A percentile compares a stretch with the other conserved stretches of the same genome.
These are phyloP conservation scores for Catharanthus roseus DNA, from an alignment of 257 asterid species.

Conservation along the genomic window DNA sequence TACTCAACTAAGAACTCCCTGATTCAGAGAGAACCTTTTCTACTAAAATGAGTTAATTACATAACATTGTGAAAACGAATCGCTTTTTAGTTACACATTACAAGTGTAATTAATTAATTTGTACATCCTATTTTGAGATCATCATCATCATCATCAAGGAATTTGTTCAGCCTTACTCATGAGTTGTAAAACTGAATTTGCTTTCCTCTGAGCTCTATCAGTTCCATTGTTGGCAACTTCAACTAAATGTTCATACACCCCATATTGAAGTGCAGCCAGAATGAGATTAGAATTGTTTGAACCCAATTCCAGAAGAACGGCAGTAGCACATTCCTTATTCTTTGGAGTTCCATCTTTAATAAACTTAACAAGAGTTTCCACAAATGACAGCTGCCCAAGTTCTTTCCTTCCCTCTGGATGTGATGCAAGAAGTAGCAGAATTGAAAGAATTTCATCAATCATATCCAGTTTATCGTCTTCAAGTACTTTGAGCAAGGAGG, in stretches of 20 bases:
- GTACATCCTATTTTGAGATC: too few species aligned
- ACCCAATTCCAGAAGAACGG: conserved; percentile 66
- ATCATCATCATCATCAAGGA: conserved; percentile 19
- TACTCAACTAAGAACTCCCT: too few species aligned
- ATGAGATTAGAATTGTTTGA: conserved; percentile 47
- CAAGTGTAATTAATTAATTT: background rate
- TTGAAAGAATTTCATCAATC: conserved; percentile 63
- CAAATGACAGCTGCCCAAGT: conserved; percentile 56
- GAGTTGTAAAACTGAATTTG: conserved; percentile 47
- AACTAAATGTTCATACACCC: conserved; percentile 57
- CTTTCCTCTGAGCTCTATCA: conserved; percentile 77
- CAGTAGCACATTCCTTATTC: conserved; percentile 84
- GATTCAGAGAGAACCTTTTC: too few species aligned
- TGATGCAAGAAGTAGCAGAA: conserved; percentile 48
- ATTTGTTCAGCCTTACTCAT: conserved; percentile 54
- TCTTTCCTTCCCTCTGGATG: conserved; percentile 56
- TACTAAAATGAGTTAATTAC: background rate
- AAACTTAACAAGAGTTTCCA: conserved; percentile 48
- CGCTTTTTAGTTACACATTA: too few species aligned
- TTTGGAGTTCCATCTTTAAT: conserved; percentile 59
- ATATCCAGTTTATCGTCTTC: conserved; percentile 53
- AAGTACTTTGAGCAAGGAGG: conserved; percentile 39
- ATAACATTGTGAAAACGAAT: too few species aligned
- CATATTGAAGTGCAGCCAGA: conserved; percentile 77
- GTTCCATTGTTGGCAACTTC: conserved; percentile 63